Evolutionary conservation across 164 flowering plant genomes (phyloP).

Genomic region (Echeveria elegans): DNA sequence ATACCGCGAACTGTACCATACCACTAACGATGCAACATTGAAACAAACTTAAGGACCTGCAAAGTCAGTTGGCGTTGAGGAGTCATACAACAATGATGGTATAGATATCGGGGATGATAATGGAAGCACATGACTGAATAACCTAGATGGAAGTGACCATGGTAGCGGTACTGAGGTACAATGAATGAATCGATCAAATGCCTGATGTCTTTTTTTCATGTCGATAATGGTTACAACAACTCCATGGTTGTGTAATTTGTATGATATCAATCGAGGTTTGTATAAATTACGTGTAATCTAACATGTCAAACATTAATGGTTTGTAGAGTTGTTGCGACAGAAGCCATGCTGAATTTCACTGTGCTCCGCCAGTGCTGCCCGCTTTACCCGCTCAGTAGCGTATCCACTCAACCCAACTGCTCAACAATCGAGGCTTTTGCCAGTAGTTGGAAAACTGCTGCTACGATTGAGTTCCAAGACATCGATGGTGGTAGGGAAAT

Average conservation of each 20-base stretch:
- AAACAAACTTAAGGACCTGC: constrained; percentile 10
- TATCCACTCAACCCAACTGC: constrained; percentile 44
- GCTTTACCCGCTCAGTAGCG: constrained; percentile 45
- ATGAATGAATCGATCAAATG: background rate
- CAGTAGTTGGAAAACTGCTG: constrained; percentile 23
- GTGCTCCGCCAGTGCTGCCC: constrained; percentile 22
- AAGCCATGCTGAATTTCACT: constrained; percentile 40
- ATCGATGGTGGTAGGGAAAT: constrained; percentile 24
- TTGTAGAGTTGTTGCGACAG: constrained; percentile 8
- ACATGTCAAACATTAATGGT: background rate
- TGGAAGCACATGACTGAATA: constrained; percentile 19
- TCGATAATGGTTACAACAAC: background rate
- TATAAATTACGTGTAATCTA: background rate
- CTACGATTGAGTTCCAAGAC: constrained; percentile 23
- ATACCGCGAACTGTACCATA: no score
- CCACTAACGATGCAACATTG: no score
- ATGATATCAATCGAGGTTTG: no score
- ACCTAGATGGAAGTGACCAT: constrained; percentile 16
- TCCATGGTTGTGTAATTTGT: no score
- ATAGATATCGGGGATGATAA: constrained; percentile 22
- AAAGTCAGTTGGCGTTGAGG: constrained; percentile 20
- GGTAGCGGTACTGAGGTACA: constrained; percentile 41
- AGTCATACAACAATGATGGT: constrained; percentile 25
- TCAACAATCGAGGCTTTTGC: constrained; percentile 31
- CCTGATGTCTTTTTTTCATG: background rate